Evolutionary conservation across 2,329 filamentous ascomycete genomes (phyloP).

Genomic region (Mariannaea elegans): DNA sequence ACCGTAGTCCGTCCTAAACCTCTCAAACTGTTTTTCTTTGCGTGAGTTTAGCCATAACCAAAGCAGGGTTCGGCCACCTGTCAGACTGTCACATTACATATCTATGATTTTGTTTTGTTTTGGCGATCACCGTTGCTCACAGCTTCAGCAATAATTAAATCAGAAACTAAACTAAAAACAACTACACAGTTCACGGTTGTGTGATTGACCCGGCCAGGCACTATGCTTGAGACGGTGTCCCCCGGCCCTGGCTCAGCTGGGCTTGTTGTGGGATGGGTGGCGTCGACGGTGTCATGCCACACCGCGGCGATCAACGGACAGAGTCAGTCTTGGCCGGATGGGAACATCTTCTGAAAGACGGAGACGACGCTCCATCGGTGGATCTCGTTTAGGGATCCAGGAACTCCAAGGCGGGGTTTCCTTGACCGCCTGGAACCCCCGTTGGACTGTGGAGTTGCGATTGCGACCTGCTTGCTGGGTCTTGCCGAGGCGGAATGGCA

Average conservation of each 20-base stretch:
- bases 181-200: no score
- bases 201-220: background rate
- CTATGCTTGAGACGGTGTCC: background rate
- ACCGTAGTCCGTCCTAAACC: no score
- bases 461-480: slow-evolving; percentile 3
- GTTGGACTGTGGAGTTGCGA: slow-evolving; percentile 25
- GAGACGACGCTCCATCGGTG: slow-evolving; percentile 8
- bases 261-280: slow-evolving; percentile 9
- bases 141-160: background rate
- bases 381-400: slow-evolving; percentile 8
- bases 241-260: slow-evolving; percentile 8
- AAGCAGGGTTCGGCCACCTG: no score
- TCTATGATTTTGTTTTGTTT: background rate
- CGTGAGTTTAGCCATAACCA: no score
- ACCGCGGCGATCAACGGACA: slow-evolving; percentile 18
- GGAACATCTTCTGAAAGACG: background rate
- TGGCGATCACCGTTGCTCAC: background rate
- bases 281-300: slow-evolving; percentile 23
- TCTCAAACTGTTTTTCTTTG: no score
- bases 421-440: slow-evolving; percentile 21
- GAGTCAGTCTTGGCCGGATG: slow-evolving; percentile 3
- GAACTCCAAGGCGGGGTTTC: background rate
- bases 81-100: no score
- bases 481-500: slow-evolving; percentile 23
- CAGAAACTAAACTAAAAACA: no score